Evolutionary conservation across 148 eudicot species (phyloP).

Genomic region (Camellia sinensis): DNA sequence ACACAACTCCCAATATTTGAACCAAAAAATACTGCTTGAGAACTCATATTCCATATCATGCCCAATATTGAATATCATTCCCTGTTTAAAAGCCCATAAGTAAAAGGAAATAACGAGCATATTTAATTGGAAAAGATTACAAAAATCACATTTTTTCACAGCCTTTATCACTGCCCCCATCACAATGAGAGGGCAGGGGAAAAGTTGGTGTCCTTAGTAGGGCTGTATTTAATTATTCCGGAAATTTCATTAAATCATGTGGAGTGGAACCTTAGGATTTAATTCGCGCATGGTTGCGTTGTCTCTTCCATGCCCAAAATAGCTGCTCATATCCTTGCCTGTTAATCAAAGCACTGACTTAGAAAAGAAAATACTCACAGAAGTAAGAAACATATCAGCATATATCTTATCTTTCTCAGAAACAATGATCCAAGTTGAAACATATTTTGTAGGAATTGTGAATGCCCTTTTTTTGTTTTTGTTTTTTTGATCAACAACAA

Average conservation of each 20-base stretch:
- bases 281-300: constrained; percentile 62
- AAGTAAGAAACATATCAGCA: neutral
- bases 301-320: constrained; percentile 98
- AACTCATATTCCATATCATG: neutral
- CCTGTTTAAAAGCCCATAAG: neutral
- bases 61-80: neutral
- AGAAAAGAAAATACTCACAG: neutral
- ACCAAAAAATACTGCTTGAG: neutral
- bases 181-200: too few relatives aligned
- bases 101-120: constrained; percentile 2
- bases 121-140: neutral
- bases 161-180: too few relatives aligned
- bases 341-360: constrained; percentile 25
- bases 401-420: neutral
- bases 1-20: neutral
- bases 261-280: constrained; percentile 68
- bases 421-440: neutral
- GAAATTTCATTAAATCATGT: neutral
- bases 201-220: too few relatives aligned
- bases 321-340: constrained; percentile 67
- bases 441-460: neutral
- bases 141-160: too few relatives aligned
- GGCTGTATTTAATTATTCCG: neutral
- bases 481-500: too few relatives aligned
- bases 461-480: neutral